Conservation (phyloP, 2,329 filamentous ascomycete genomes). For the Metarhizium brunneum region DNA sequence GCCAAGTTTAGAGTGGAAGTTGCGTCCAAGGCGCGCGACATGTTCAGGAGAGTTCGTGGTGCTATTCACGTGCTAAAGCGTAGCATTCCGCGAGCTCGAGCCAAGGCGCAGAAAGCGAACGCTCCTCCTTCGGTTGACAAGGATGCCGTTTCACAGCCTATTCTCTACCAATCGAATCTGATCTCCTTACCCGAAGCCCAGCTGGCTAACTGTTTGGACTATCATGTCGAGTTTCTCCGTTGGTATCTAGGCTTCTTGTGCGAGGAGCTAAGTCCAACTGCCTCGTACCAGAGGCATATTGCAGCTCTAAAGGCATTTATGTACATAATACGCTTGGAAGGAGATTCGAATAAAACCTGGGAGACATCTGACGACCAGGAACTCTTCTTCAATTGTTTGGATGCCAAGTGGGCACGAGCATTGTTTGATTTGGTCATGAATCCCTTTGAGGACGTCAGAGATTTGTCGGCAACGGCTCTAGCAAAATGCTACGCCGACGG, state of each 20-base stretch:
- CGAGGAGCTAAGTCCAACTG: conserved; percentile 65
- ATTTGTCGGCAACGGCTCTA: conserved; percentile 41
- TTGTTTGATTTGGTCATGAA: conserved; percentile 76
- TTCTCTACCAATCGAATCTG: conserved; percentile 29
- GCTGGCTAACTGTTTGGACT: conserved; percentile 29
- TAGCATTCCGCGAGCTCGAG: conserved; percentile 26
- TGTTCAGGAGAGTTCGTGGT: conserved; percentile 67
- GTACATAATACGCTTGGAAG: conserved; percentile 58
- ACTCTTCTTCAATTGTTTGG: conserved; percentile 32
- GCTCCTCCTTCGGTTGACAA: conserved; percentile 1
- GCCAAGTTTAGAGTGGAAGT: conserved; percentile 79
- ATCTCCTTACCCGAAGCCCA: conserved; percentile 28
- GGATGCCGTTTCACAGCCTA: conserved; percentile 15
- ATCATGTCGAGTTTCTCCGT: conserved; percentile 55
- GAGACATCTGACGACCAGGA: conserved; percentile 28
- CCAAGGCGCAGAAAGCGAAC: conserved; percentile 25
- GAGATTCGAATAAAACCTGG: conserved; percentile 41
- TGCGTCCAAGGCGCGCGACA: conserved; percentile 61
- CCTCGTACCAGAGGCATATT: conserved; percentile 85
- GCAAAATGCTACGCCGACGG: conserved; percentile 35
- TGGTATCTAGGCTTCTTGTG: conserved; percentile 70
- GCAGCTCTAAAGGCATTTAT: conserved; percentile 64
- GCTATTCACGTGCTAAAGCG: conserved; percentile 49
- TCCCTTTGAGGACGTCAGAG: conserved; percentile 86
- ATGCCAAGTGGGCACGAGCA: conserved; percentile 46